These are phyloP conservation scores for Aciculosporium take DNA, from an alignment of 2,329 filamentous ascomycete species.

Conservation along the genomic window DNA sequence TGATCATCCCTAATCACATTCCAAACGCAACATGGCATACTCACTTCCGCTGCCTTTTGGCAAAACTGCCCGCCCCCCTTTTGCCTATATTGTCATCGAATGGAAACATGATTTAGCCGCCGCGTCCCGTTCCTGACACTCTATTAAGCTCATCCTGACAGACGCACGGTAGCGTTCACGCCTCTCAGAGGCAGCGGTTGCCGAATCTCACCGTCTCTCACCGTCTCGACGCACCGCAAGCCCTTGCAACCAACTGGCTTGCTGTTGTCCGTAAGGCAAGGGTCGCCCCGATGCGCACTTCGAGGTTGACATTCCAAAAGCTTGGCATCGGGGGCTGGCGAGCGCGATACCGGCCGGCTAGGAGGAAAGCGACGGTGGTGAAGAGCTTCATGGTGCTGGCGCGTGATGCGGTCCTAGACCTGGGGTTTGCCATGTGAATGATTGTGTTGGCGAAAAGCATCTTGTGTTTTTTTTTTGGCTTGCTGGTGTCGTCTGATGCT, in stretches of 20 bases:
- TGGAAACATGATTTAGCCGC: too few relatives aligned
- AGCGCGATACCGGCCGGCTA: neutral
- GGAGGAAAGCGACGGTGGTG: neutral
- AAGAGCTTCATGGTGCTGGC: neutral
- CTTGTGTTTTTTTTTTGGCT: too few relatives aligned
- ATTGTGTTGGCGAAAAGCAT: too few relatives aligned
- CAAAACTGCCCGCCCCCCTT: too few relatives aligned
- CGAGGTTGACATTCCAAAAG: neutral
- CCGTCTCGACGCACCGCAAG: neutral
- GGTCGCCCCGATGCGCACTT: neutral
- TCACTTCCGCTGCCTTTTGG: too few relatives aligned
- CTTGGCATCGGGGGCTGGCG: neutral
- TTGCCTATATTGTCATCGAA: too few relatives aligned
- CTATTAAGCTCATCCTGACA: neutral
- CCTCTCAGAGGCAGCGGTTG: neutral
- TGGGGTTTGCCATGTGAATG: too few relatives aligned
- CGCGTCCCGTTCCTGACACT: too few relatives aligned
- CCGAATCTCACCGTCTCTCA: neutral
- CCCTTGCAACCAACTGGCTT: neutral
- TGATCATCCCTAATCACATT: too few relatives aligned
- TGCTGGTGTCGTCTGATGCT: too few relatives aligned
- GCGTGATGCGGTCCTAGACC: neutral
- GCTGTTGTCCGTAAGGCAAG: neutral
- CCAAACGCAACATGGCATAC: too few relatives aligned
- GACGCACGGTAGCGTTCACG: too few relatives aligned